phyloP scores from a whole-genome alignment of 2,329 filamentous ascomycete genomes.

The Aspergillus phoenicis region DNA sequence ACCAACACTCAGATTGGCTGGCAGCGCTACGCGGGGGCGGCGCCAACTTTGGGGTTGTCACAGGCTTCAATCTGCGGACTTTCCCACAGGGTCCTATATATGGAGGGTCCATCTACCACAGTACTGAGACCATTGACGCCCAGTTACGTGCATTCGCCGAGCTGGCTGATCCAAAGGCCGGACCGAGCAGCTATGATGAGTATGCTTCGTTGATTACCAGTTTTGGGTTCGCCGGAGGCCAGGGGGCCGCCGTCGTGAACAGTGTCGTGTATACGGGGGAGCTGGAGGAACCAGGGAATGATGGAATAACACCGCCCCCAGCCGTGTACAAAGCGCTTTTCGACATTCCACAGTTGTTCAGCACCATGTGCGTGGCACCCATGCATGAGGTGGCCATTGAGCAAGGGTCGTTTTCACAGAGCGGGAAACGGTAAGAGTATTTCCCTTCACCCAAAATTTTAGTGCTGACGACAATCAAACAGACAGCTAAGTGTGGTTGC shows the following conservation, averaged over 20 bases:
- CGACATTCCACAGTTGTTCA: background rate
- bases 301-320: no score
- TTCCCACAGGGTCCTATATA: constrained; percentile 34
- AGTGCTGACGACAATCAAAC: no score
- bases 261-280: background rate
- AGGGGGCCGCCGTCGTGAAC: background rate
- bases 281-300: background rate
- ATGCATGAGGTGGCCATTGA: background rate
- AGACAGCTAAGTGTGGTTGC: no score
- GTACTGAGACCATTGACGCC: constrained; percentile 16
- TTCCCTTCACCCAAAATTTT: no score
- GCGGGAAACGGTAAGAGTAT: background rate
- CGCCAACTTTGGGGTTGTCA: constrained; percentile 39
- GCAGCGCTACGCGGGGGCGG: constrained; percentile 35
- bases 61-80: constrained; percentile 20
- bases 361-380: background rate
- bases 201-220: background rate
- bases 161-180: background rate
- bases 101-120: constrained; percentile 39
- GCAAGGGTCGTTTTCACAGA: background rate
- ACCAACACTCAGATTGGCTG: constrained; percentile 27
- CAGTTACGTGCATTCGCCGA: background rate
- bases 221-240: background rate
- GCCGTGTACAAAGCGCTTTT: no score
- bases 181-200: background rate